Evolutionary conservation across 2,329 filamentous ascomycete species (phyloP).

Genomic region (Phialophora macrospora): DNA sequence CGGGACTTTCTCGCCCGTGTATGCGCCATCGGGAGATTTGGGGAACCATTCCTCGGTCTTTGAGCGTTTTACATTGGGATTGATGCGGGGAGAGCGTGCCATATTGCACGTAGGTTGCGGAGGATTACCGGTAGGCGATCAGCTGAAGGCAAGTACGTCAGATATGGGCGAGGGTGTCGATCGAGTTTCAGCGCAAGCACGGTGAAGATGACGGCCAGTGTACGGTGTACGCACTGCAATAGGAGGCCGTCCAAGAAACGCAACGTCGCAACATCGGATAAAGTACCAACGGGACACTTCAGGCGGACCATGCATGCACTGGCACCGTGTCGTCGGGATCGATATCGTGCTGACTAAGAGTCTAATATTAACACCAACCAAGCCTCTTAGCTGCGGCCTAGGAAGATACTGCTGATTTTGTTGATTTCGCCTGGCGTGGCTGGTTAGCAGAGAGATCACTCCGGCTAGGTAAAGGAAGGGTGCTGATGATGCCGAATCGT

Average conservation of each 20-base stretch:
- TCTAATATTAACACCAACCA: conserved; percentile 19
- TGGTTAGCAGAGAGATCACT: background rate
- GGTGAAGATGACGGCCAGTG: conserved; percentile 1
- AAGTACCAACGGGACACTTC: conserved; percentile 8
- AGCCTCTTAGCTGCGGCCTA: conserved; percentile 1
- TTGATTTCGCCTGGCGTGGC: background rate
- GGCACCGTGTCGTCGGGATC: conserved; percentile 18
- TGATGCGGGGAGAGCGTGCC: conserved; percentile 13
- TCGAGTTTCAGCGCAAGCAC: background rate
- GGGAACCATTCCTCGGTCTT: conserved; percentile 21
- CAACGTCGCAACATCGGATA: conserved; percentile 13
- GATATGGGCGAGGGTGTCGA: background rate
- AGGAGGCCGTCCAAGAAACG: background rate
- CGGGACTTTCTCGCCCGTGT: conserved; percentile 22
- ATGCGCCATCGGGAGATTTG: conserved; percentile 22
- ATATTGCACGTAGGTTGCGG: background rate
- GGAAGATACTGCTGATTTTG: conserved; percentile 2
- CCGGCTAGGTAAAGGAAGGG: background rate
- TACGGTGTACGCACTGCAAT: background rate
- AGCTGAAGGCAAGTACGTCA: background rate
- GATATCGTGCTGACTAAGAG: conserved; percentile 23
- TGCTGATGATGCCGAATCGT: background rate
- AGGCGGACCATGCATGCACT: conserved; percentile 3
- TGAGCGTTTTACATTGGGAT: conserved; percentile 17
- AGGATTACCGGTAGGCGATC: background rate